Base-by-base conservation (phyloP, 192 early-diverging fungal genomes). In the Cladochytrium replicatum region DNA sequence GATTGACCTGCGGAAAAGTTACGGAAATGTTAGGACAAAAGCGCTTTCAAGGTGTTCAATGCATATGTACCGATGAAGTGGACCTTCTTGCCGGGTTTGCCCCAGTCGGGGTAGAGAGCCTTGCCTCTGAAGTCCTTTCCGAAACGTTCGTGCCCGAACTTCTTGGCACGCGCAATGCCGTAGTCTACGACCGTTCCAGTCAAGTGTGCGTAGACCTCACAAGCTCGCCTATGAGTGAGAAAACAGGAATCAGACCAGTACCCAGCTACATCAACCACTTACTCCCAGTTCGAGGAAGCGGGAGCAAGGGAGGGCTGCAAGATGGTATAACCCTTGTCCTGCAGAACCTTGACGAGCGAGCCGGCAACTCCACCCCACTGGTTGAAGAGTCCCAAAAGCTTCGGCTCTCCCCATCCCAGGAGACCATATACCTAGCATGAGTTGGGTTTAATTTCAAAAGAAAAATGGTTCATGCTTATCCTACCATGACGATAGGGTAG, bases 31-130 rank as follows among this genome's bases (percentile, higher is more conserved):
- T n/a, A n/a, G n/a, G n/a, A n/a, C n/a, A n/a, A n/a, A n/a, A n/a
- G n/a, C n/a, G n/a, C n/a, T n/a, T n/a, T n/a, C n/a, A n/a, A n/a
- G n/a, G n/a, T n/a, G n/a, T n/a, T n/a, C n/a, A n/a, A n/a, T n/a
- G n/a, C n/a, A n/a, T n/a, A n/a, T n/a, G n/a, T n/a, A n/a, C n/a
- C 58, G 32, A 60, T 52, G 5, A 60, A 39, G 38, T 60, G 54
- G 15, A 60, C 41, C 21, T 60, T 60, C 5, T 17, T 7, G 9
- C 8, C 26, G 5, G 46, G 46, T 9, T 7, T 30, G 22, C 4
- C 22, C 6, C 27, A n/a, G n/a, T n/a, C n/a, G n/a, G 6, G 49
- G 58, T 26, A 60, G 11, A 60, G n/a, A 7, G 50, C 50, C 0
- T 43, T 4, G 2, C 47, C 56, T 4, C 43, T 46, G 51, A 47